Evolutionary conservation across 2,329 filamentous ascomycete genomes (phyloP).

Genomic region (Ceratocystis albifundus): DNA sequence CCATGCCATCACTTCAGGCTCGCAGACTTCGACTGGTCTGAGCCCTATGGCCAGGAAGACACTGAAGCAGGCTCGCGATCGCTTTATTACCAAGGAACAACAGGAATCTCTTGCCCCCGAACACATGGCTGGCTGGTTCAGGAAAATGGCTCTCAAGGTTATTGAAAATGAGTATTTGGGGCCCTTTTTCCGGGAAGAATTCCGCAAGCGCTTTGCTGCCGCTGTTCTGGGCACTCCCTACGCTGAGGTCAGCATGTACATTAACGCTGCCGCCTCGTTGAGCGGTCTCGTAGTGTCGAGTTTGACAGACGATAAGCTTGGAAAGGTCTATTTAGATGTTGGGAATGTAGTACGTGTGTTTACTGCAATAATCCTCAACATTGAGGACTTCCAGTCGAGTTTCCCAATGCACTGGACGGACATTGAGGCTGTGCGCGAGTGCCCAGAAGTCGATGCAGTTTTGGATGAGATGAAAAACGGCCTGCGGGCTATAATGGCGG

Average conservation of each 20-base stretch:
- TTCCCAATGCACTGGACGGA: conserved; percentile 71
- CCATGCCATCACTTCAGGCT: conserved; percentile 37
- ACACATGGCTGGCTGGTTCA: conserved; percentile 39
- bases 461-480: conserved; percentile 52
- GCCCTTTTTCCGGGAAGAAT: conserved; percentile 57
- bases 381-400: conserved; percentile 53
- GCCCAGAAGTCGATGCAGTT: conserved; percentile 60
- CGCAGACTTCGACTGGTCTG: conserved; percentile 38
- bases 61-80: conserved; percentile 38
- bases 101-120: conserved; percentile 41
- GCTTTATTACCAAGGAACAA: conserved; percentile 42
- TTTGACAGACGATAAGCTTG: conserved; percentile 68
- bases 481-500: conserved; percentile 52
- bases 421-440: conserved; percentile 43
- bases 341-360: conserved; percentile 61
- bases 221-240: conserved; percentile 64
- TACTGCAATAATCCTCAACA: conserved; percentile 53
- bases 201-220: conserved; percentile 51
- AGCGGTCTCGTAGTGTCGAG: conserved; percentile 59
- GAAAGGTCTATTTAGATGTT: conserved; percentile 75
- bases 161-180: conserved; percentile 47
- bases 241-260: conserved; percentile 54
- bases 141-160: conserved; percentile 37
- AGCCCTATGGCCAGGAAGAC: conserved; percentile 42
- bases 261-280: conserved; percentile 60